Percentiles rank a stretch among this genome's conserved stretches.
Conservation (phyloP, 352 stramenopile species). For the Saprolegnia parasitica region DNA sequence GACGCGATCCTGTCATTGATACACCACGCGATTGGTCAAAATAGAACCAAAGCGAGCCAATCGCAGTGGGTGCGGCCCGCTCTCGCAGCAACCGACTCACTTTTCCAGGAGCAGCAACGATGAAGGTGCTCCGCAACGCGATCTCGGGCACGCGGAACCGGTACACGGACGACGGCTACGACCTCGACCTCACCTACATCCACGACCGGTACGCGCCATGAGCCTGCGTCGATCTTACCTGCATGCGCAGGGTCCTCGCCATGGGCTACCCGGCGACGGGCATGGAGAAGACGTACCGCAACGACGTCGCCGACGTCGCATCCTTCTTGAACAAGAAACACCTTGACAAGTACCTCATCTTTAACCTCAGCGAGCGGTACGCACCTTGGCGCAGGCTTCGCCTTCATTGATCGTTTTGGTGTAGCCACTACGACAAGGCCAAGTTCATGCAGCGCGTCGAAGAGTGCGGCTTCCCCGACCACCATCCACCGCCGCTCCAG, state of each 20-base stretch:
- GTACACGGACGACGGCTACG: conserved; percentile 77
- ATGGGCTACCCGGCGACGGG: conserved; percentile 78
- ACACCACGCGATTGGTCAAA: background rate
- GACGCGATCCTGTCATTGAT: conserved; percentile 3
- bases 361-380: conserved; percentile 77
- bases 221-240: background rate
- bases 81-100: background rate
- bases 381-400: background rate
- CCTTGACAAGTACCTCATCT: conserved; percentile 61
- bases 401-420: background rate
- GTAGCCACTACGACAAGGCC: conserved; percentile 58
- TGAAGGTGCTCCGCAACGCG: conserved; percentile 73
- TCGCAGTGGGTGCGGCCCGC: background rate
- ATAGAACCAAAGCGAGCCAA: background rate
- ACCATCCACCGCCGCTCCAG: conserved; percentile 67
- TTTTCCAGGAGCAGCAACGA: conserved; percentile 28
- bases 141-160: conserved; percentile 78
- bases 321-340: conserved; percentile 64
- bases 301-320: conserved; percentile 70
- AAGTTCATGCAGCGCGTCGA: conserved; percentile 69
- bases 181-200: conserved; percentile 85
- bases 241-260: conserved; percentile 59
- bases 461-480: conserved; percentile 76
- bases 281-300: conserved; percentile 82
- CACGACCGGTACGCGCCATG: conserved; percentile 13